These are phyloP conservation scores for Picochlorum sp. DNA, from an alignment of 139 green algal genomes.

Conservation along the genomic window DNA sequence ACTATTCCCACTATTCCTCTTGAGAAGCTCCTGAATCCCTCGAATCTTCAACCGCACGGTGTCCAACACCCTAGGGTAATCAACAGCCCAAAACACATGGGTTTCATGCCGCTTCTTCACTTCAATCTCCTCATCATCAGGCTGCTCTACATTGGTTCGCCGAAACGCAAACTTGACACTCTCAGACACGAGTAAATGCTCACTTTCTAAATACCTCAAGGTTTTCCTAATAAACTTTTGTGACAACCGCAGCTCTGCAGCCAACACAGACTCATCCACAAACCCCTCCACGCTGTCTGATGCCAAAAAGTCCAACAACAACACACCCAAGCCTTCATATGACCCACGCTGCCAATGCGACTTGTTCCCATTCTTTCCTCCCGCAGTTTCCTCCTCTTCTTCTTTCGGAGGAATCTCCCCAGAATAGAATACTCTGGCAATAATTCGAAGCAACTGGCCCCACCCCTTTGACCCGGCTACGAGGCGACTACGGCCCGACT, in stretches of 20 bases:
- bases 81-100: conserved; percentile 21
- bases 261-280: conserved; percentile 14
- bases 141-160: conserved; percentile 13
- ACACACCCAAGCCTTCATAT: conserved; percentile 17
- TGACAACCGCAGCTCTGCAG: conserved; percentile 1
- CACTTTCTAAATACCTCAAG: conserved; percentile 27
- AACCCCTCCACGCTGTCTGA: conserved; percentile 19
- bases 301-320: conserved; percentile 28
- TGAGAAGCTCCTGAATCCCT: conserved; percentile 16
- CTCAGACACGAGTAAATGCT: conserved; percentile 20
- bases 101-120: conserved; percentile 17
- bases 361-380: background rate
- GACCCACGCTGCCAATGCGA: conserved; percentile 7
- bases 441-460: conserved; percentile 14
- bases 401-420: conserved; percentile 16
- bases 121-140: conserved; percentile 21
- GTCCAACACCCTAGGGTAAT: conserved; percentile 24
- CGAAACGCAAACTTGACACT: conserved; percentile 11
- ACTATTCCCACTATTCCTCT: conserved; percentile 10
- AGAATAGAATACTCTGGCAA: conserved; percentile 23
- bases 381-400: background rate
- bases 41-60: conserved; percentile 22
- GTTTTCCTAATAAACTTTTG: conserved; percentile 26
- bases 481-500: background rate
- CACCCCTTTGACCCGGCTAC: conserved; percentile 14